These are phyloP conservation scores for Chalara sp. DNA, from an alignment of 2,329 filamentous ascomycete species.

Conservation along the genomic window DNA sequence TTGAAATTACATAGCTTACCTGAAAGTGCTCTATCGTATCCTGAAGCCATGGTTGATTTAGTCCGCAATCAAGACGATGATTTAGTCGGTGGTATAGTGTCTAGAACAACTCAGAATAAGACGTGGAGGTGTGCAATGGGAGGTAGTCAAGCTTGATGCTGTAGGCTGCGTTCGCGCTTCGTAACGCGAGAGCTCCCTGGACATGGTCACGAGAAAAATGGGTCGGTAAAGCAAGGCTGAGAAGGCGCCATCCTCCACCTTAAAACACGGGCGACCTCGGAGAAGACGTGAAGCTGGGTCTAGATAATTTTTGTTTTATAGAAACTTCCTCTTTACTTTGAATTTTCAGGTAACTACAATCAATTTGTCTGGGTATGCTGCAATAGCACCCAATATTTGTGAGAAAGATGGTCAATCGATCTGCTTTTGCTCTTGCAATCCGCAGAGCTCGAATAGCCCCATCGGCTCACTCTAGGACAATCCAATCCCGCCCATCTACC, in stretches of 20 bases:
- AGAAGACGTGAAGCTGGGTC: no score
- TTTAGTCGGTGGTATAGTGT: no score
- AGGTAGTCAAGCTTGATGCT: slow-evolving; percentile 14
- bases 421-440: slow-evolving; percentile 17
- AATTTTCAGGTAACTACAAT: no score
- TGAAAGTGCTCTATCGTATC: slow-evolving; percentile 98
- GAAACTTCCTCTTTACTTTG: no score
- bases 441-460: slow-evolving; percentile 19
- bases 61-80: background rate
- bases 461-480: slow-evolving; percentile 6
- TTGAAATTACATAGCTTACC: slow-evolving; percentile 52
- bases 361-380: no score
- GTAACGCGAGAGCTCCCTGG: slow-evolving; percentile 13
- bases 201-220: background rate
- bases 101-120: background rate
- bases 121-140: slow-evolving; percentile 6
- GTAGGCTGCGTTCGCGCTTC: slow-evolving; percentile 22
- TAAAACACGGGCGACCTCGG: no score
- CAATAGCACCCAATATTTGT: no score
- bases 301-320: no score
- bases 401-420: slow-evolving; percentile 21
- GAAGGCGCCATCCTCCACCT: no score
- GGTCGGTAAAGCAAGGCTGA: slow-evolving; percentile 1
- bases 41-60: slow-evolving; percentile 67
- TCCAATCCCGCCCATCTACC: slow-evolving; percentile 12